These are phyloP conservation scores for Saccharomyces pastorianus DNA, from an alignment of 1,139 yeast genomes.

Conservation along the genomic window DNA sequence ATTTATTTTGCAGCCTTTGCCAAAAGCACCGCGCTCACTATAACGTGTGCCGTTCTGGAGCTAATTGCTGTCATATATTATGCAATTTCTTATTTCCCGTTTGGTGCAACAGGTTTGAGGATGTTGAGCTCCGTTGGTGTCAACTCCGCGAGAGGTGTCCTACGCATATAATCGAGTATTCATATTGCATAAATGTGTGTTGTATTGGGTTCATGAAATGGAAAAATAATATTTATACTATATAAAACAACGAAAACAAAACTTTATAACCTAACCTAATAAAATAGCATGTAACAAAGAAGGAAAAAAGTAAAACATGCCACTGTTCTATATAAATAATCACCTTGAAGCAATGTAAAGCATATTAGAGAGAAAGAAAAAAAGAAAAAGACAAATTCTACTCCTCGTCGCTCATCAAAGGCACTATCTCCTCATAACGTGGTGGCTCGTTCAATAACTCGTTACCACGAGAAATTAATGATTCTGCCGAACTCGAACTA, in stretches of 20 bases:
- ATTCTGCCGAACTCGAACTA: background rate
- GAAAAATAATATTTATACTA: background rate
- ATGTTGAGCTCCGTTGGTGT: constrained; percentile 74
- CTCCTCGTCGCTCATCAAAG: constrained; percentile 13
- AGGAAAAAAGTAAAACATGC: background rate
- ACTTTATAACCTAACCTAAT: background rate
- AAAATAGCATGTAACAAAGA: background rate
- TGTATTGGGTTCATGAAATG: background rate
- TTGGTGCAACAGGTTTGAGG: constrained; percentile 82
- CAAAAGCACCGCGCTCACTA: constrained; percentile 68
- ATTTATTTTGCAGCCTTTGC: constrained; percentile 48
- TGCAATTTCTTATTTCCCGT: constrained; percentile 87
- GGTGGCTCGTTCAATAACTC: constrained; percentile 12
- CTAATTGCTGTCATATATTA: constrained; percentile 81
- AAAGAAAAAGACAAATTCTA: background rate
- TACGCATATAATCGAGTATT: constrained; percentile 21
- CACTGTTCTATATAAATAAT: background rate
- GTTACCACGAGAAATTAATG: background rate
- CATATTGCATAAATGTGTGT: background rate
- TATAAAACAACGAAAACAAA: background rate
- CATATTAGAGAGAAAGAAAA: background rate
- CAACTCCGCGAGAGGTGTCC: constrained; percentile 47
- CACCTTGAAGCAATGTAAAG: background rate
- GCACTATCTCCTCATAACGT: constrained; percentile 18
- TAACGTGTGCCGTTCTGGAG: constrained; percentile 69